Evolutionary conservation across 768 basidiomycete genomes (phyloP), one percentile per base, ranked within the genome.

Genomic region (Trametes cubensis): DNA sequence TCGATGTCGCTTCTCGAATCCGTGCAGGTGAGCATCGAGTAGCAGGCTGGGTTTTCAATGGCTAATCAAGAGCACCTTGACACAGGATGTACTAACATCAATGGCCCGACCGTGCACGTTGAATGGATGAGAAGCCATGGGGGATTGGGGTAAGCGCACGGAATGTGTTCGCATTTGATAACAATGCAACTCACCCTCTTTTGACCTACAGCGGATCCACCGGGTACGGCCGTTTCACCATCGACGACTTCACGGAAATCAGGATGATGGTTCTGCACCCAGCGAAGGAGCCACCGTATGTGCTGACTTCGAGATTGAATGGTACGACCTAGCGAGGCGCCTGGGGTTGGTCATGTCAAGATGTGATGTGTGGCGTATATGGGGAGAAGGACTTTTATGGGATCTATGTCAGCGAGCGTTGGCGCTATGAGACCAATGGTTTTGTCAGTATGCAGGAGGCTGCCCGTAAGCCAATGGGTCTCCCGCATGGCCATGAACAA

Each of bases 61-160:
- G 14, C 23, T 5, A 30, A 23, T 54, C 15, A 20, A 26, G 39
- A 38, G 23, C 26, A 40, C 15, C 1, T 10, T 13, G 30, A 7
- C 13, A n/a, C 62, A 85, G 86, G 85, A 2, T 78, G 75, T 52
- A 76, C 79, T 15, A 81, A 81, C 66, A 78, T 87, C 64, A 87
- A 88, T 59, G 85, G 84, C 1, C 70, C 79, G 2, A 82, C 83
- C 3, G 63, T 85, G 21, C 80, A 84, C 58, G 66, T 70, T 11
- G 82, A 86, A 63, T 69, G 74, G 7, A 59, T 61, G 15, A 70
- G 76, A 47, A 74, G 78, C 17, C 60, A 77, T 8, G 64, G 75
- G 5, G 83, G 83, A 2, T 72, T 84, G 20, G 79, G 82, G 83
- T 84, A 69, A 57, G 79, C 73, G 7, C 21, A 11, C 11, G 34